Percentiles rank a stretch among this genome's conserved stretches.
Evolutionary conservation across 2,329 filamentous ascomycete genomes (phyloP).

Genomic region (Cytospora leucostoma): DNA sequence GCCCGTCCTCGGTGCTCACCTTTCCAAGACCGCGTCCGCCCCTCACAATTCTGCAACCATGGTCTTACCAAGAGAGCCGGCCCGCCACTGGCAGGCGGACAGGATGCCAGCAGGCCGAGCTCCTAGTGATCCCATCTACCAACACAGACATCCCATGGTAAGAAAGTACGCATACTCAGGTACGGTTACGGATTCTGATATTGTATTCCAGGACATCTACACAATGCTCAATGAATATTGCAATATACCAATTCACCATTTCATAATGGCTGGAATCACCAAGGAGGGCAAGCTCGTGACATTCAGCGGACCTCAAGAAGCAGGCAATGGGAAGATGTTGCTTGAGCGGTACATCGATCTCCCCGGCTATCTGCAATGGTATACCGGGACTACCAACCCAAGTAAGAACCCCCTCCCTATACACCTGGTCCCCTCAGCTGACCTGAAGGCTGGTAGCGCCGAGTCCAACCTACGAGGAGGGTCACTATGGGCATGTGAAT

Average conservation of each 20-base stretch:
- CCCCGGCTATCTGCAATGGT: constrained; percentile 25
- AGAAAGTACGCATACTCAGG: not conserved
- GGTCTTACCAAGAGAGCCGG: constrained; percentile 23
- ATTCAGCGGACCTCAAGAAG: constrained; percentile 46
- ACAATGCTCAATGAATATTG: constrained; percentile 55
- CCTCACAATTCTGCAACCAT: constrained; percentile 11
- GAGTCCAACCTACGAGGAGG: constrained; percentile 28
- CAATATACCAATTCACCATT: constrained; percentile 52
- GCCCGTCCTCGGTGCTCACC: not conserved
- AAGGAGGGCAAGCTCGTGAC: constrained; percentile 50
- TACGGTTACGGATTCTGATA: constrained; percentile 4
- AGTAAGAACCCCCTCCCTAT: constrained; percentile 30
- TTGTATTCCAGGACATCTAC: constrained; percentile 47
- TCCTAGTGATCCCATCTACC: constrained; percentile 25
- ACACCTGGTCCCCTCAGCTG: constrained; percentile 26
- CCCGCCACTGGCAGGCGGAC: constrained; percentile 24
- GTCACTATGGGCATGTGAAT: constrained; percentile 30
- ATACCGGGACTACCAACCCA: constrained; percentile 22
- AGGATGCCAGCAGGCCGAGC: constrained; percentile 21
- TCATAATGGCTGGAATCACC: constrained; percentile 54
- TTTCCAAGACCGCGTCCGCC: not conserved
- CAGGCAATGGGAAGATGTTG: constrained; percentile 29
- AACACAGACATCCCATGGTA: constrained; percentile 26
- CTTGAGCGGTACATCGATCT: constrained; percentile 32
- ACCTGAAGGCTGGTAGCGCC: constrained; percentile 12